Base-by-base conservation (phyloP, 345 rosid genomes). In the Gossypium stocksii region DNA sequence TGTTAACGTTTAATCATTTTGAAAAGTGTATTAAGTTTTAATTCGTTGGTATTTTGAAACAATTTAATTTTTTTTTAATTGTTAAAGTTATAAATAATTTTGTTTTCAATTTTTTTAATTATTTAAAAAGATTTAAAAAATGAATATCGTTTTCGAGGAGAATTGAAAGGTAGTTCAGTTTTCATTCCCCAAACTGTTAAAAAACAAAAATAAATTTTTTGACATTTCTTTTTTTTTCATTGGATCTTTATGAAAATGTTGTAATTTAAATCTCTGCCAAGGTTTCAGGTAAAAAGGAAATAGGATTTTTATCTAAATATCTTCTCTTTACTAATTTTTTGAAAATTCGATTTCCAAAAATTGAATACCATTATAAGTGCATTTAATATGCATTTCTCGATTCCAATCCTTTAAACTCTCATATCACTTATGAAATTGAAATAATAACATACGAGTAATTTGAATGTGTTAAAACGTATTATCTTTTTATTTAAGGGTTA, bases 401-500 rank as follows among this genome's bases (percentile, higher is more conserved):
- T 64, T 17, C 5, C 6, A 64, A 29, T 64, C 7, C 7, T 64
- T 64, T 15, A 64, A 64, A 64, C 41, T 2, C 4, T 64, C 7
- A 11, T 2, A 64, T 6, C 22, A 64, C 25, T 29, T 11, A 41
- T 2, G 51, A 52, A 52, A 52, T 52, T 16, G 2, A 14, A 48
- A 48, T 48, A 48, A 48, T 48, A 48, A 48, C 16, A 48, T 48
- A 48, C 16, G 5, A 0, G 16, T 14, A 48, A 2, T 11, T 34
- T 34, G 1, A 34, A 0, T 34, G 0, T 34, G 0, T 0, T 34
- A 1, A 34, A 34, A 34, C 6, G 1, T 0, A 4, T 34, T 4
- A 34, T 34, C 0, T 0, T 34, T 27, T 34, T 34, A 34, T 34
- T 34, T 34, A 34, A 34, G 1, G 0, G 1, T 4, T 34, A 0